These are phyloP conservation scores for Colletotrichum sp. DNA, from an alignment of 2,329 filamentous ascomycete species.

Conservation along the genomic window DNA sequence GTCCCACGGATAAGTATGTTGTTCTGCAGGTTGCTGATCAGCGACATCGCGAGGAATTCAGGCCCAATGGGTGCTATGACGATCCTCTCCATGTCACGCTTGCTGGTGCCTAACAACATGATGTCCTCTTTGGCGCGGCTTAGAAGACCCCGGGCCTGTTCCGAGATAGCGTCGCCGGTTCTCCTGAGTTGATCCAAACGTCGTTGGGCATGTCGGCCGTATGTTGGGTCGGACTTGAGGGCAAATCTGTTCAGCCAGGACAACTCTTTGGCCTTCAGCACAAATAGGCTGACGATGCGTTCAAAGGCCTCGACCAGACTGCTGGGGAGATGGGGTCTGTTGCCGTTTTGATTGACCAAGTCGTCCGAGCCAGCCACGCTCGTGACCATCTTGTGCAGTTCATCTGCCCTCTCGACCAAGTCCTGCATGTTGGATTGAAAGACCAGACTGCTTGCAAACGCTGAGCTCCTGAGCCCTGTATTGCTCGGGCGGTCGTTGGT, in stretches of 20 bases:
- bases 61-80: conserved; percentile 2
- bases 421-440: background rate
- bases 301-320: conserved; percentile 24
- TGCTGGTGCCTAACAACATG: conserved; percentile 18
- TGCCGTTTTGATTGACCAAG: background rate
- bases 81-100: background rate
- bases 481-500: background rate
- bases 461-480: background rate
- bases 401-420: background rate
- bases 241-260: conserved; percentile 6
- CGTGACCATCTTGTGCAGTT: conserved; percentile 12
- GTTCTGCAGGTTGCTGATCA: conserved; percentile 11
- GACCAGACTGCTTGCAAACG: background rate
- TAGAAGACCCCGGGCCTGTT: background rate
- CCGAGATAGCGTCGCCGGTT: background rate
- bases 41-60: conserved; percentile 9
- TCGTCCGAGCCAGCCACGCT: background rate
- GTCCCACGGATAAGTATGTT: background rate
- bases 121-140: conserved; percentile 22
- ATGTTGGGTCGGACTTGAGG: background rate
- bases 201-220: background rate
- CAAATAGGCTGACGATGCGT: conserved; percentile 12
- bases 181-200: background rate
- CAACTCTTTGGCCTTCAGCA: conserved; percentile 11
- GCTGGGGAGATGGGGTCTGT: conserved; percentile 14